These are phyloP conservation scores for Kluyveromyces dobzhanskii DNA, from an alignment of 805 yeast genomes.

Conservation along the genomic window DNA sequence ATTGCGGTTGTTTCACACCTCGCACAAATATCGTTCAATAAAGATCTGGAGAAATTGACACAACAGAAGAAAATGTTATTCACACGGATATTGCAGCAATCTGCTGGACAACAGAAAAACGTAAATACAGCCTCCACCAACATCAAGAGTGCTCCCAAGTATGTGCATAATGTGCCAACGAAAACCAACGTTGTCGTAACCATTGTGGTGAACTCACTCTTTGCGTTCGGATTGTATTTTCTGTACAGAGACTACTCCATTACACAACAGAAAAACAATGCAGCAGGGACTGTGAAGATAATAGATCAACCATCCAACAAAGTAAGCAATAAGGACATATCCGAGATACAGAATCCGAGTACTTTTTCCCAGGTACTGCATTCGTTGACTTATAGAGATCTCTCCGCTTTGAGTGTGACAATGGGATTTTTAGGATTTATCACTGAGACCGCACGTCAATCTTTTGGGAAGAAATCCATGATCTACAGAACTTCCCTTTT, in stretches of 20 bases:
- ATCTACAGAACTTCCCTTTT: conserved; percentile 11
- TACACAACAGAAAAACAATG: conserved; percentile 8
- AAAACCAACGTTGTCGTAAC: conserved; percentile 11
- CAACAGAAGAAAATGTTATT: neutral
- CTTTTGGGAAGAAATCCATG: conserved; percentile 14
- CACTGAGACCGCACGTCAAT: conserved; percentile 13
- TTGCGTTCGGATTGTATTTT: conserved; percentile 15
- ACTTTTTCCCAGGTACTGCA: conserved; percentile 4
- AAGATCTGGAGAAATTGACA: neutral
- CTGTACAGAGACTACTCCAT: conserved; percentile 16
- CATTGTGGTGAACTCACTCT: conserved; percentile 12
- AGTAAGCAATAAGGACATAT: conserved; percentile 7
- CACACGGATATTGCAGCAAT: neutral
- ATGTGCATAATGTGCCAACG: conserved; percentile 12
- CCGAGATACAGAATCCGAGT: conserved; percentile 4
- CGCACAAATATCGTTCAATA: no score
- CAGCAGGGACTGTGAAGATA: conserved; percentile 8
- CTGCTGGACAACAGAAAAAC: neutral
- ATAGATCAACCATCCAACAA: conserved; percentile 14
- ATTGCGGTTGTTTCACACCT: no score
- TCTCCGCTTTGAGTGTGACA: conserved; percentile 15
- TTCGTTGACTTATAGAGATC: conserved; percentile 15
- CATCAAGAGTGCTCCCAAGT: conserved; percentile 5
- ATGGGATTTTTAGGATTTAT: conserved; percentile 19
- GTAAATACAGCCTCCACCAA: neutral